Evolutionary conservation across 73 alveolate genomes (phyloP).

Genomic region (Chromera velia): DNA sequence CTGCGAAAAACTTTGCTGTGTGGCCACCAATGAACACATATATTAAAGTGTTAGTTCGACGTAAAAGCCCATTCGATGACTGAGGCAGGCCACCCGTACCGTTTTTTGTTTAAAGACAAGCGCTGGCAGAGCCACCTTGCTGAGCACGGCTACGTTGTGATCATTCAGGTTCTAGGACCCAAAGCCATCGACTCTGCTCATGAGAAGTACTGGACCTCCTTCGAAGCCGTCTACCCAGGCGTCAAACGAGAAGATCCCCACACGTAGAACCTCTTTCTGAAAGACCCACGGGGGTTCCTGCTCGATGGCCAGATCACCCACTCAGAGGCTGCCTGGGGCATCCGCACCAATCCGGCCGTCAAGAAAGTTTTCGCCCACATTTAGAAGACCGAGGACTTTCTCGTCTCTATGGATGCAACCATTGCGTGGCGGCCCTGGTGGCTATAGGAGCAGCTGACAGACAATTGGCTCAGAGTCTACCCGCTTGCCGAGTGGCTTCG

Average conservation of each 20-base stretch:
- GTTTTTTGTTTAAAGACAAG: constrained; percentile 6
- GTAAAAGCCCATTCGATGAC: no score
- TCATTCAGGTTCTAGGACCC: neutral
- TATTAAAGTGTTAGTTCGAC: no score
- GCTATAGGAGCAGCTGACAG: constrained; percentile 5
- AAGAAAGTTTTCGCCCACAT: constrained; percentile 11
- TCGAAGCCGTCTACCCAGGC: constrained; percentile 21
- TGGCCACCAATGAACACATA: no score
- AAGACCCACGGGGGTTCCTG: neutral
- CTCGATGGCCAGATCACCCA: constrained; percentile 14
- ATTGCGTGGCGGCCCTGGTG: constrained; percentile 37
- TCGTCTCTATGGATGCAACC: constrained; percentile 31
- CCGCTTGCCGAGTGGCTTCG: no score
- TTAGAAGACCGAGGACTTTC: constrained; percentile 15
- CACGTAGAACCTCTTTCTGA: constrained; percentile 15
- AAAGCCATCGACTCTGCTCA: neutral
- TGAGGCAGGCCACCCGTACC: no score
- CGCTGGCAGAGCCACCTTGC: constrained; percentile 25
- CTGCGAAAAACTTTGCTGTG: no score
- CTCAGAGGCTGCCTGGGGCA: constrained; percentile 28
- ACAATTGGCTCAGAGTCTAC: no score
- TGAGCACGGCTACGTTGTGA: constrained; percentile 4
- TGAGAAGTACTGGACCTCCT: neutral
- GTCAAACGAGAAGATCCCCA: constrained; percentile 1
- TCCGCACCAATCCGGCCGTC: constrained; percentile 27